Conservation (phyloP, 352 stramenopile species). For the Phytophthora pini region DNA sequence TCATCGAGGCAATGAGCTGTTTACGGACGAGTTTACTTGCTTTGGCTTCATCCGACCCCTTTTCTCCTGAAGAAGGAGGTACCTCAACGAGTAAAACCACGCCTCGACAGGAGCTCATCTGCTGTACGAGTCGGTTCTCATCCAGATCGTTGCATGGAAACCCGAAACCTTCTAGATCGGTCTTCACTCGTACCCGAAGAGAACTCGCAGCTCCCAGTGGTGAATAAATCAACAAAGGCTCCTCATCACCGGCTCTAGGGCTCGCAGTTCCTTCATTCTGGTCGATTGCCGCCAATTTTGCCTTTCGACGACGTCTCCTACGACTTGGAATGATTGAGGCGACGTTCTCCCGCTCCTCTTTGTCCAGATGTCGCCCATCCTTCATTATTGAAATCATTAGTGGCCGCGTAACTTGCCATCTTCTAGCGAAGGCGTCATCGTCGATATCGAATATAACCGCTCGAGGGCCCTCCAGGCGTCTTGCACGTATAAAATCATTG, state of each 20-base stretch:
- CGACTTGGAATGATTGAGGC: slow-evolving; percentile 25
- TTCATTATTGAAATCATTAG: slow-evolving; percentile 59
- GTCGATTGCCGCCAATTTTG: neutral
- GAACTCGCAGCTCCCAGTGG: slow-evolving; percentile 34
- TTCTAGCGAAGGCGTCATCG: slow-evolving; percentile 43
- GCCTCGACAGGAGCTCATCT: slow-evolving; percentile 35
- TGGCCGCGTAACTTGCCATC: slow-evolving; percentile 55
- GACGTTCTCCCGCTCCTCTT: slow-evolving; percentile 43
- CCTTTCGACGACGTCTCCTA: slow-evolving; percentile 17
- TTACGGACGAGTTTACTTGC: slow-evolving; percentile 39
- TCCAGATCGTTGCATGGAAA: slow-evolving; percentile 31
- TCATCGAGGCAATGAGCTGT: slow-evolving; percentile 47
- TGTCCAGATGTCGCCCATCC: slow-evolving; percentile 41
- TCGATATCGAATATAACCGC: slow-evolving; percentile 65
- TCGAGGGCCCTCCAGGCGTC: slow-evolving; percentile 37
- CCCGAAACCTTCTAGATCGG: slow-evolving; percentile 37
- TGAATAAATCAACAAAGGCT: slow-evolving; percentile 37
- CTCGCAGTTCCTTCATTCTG: slow-evolving; percentile 11
- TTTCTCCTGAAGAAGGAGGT: slow-evolving; percentile 19
- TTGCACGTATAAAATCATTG: slow-evolving; percentile 54
- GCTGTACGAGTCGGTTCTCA: slow-evolving; percentile 33
- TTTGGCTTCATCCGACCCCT: slow-evolving; percentile 30
- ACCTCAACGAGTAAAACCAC: slow-evolving; percentile 50
- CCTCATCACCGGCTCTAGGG: slow-evolving; percentile 13
- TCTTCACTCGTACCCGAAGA: slow-evolving; percentile 27